Conservation (phyloP, 805 yeast genomes). For the Dipodascopsis uninucleata region DNA sequence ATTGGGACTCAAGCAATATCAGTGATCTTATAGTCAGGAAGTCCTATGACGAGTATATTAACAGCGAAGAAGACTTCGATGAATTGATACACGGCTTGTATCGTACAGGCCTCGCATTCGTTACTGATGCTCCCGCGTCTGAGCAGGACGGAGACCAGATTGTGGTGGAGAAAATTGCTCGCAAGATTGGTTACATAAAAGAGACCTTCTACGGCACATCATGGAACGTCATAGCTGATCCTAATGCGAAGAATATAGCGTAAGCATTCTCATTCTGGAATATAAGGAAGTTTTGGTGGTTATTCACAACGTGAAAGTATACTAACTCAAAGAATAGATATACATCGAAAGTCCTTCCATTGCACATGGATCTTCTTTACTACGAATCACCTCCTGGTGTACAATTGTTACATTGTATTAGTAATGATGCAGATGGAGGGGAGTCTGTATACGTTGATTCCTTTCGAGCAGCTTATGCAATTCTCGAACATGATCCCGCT, state of each 20-base stretch:
- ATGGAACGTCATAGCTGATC: slow-evolving; percentile 58
- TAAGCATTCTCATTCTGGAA: slow-evolving; percentile 2
- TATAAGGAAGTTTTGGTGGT: not conserved
- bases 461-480: slow-evolving; percentile 56
- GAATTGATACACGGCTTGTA: slow-evolving; percentile 47
- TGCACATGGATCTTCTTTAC: slow-evolving; percentile 74
- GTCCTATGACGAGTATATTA: slow-evolving; percentile 43
- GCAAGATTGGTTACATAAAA: slow-evolving; percentile 62
- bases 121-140: slow-evolving; percentile 52
- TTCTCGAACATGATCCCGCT: slow-evolving; percentile 53
- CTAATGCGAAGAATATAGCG: slow-evolving; percentile 64
- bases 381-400: slow-evolving; percentile 80
- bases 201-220: slow-evolving; percentile 68
- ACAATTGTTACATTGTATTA: slow-evolving; percentile 58
- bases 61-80: slow-evolving; percentile 38
- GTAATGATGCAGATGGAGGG: slow-evolving; percentile 53
- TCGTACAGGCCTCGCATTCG: slow-evolving; percentile 53
- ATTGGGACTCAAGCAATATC: slow-evolving; percentile 32
- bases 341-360: slow-evolving; percentile 59
- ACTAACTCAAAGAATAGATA: slow-evolving; percentile 34
- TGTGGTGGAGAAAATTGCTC: slow-evolving; percentile 45
- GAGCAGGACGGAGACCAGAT: slow-evolving; percentile 32
- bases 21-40: slow-evolving; percentile 34
- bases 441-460: slow-evolving; percentile 69
- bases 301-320: not conserved